Percentiles rank a stretch among this genome's conserved stretches.
Conservation (phyloP, 192 early-diverging fungal genomes). For the Backusella parvicylindrica region DNA sequence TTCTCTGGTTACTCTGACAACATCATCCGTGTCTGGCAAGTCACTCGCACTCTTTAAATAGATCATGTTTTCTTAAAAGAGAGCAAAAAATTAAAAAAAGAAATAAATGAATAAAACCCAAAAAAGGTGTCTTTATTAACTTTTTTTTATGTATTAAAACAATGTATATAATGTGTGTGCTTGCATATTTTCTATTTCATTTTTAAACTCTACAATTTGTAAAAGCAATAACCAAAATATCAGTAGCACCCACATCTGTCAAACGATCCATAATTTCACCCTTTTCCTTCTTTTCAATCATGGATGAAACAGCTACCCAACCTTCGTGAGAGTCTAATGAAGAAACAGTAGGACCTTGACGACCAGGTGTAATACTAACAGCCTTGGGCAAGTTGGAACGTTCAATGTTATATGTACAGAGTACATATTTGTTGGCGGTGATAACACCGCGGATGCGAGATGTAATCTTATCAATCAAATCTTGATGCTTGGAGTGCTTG, state of each 20-base stretch:
- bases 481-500: conserved; percentile 67
- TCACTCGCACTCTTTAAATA: conserved; percentile 56
- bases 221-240: conserved; percentile 84
- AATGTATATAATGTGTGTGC: background rate
- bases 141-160: background rate
- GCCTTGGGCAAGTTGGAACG: conserved; percentile 62
- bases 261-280: conserved; percentile 91
- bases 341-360: conserved; percentile 88
- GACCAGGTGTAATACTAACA: conserved; percentile 81
- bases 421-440: conserved; percentile 82
- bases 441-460: conserved; percentile 90
- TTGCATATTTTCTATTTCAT: background rate
- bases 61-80: conserved; percentile 1
- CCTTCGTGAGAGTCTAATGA: conserved; percentile 69
- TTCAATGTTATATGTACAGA: conserved; percentile 89
- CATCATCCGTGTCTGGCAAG: conserved; percentile 80
- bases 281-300: conserved; percentile 77
- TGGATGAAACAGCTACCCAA: conserved; percentile 90
- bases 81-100: background rate
- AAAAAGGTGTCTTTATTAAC: background rate
- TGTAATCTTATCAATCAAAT: conserved; percentile 72
- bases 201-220: conserved; percentile 73
- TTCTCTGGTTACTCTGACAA: conserved; percentile 98
- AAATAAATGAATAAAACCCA: conserved; percentile 9
- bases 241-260: conserved; percentile 80